Evolutionary conservation across 768 basidiomycete species (phyloP).

Genomic region (Peribolospora baueri): DNA sequence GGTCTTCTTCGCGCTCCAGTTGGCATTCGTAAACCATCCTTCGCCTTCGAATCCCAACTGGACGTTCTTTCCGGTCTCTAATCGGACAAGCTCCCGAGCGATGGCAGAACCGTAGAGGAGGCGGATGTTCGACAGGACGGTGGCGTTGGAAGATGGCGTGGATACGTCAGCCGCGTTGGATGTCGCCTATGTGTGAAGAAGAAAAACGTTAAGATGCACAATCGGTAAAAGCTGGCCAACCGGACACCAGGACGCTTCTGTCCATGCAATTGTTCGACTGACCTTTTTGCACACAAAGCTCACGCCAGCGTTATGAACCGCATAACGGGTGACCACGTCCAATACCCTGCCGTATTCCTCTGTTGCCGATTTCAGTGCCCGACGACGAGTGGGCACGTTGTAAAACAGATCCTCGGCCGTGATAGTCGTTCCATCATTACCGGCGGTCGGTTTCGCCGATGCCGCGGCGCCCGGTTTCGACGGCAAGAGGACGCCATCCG

Average conservation of each 20-base stretch:
- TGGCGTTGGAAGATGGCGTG: slow-evolving; percentile 39
- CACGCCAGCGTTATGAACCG: slow-evolving; percentile 70
- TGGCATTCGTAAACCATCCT: slow-evolving; percentile 57
- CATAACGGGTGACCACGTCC: slow-evolving; percentile 77
- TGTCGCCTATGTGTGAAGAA: slow-evolving; percentile 30
- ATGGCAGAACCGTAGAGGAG: slow-evolving; percentile 57
- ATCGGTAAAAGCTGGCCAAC: too few species aligned
- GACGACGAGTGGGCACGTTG: slow-evolving; percentile 66
- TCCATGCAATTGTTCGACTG: background rate
- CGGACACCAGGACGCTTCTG: too few species aligned
- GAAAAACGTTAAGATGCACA: background rate
- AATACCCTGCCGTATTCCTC: slow-evolving; percentile 83
- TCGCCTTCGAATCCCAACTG: slow-evolving; percentile 43
- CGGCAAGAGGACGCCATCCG: slow-evolving; percentile 47
- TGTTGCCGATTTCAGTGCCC: slow-evolving; percentile 54
- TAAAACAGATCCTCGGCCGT: slow-evolving; percentile 95
- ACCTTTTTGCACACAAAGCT: slow-evolving; percentile 81
- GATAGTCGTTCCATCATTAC: slow-evolving; percentile 80
- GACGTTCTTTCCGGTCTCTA: slow-evolving; percentile 20
- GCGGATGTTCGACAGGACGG: slow-evolving; percentile 43
- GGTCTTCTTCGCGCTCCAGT: slow-evolving; percentile 68
- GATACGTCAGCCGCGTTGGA: slow-evolving; percentile 53
- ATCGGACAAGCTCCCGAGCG: slow-evolving; percentile 40
- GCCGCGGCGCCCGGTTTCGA: slow-evolving; percentile 39
- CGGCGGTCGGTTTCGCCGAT: slow-evolving; percentile 64